A percentile compares a stretch with the other conserved stretches of the same genome.
phyloP scores from a whole-genome alignment of 345 rosid genomes.

The Erucastrum elatum region DNA sequence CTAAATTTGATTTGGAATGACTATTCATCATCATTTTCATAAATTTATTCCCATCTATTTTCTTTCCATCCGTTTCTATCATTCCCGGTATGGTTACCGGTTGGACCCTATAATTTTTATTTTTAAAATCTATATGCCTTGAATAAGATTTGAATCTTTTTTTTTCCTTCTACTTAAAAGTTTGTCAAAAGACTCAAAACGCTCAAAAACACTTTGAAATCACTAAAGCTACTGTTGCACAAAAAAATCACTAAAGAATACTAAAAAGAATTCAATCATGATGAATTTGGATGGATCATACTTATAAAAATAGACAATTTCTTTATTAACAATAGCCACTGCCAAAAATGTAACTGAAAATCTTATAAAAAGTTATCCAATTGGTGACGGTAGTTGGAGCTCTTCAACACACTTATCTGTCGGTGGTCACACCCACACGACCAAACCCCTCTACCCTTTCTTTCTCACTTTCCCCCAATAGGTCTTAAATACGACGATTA shows the following conservation, averaged over 20 bases:
- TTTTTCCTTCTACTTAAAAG: background rate
- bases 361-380: background rate
- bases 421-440: conserved; percentile 39
- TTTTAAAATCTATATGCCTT: background rate
- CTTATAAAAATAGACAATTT: background rate
- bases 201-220: background rate
- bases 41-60: too few relatives aligned
- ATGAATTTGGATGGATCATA: background rate
- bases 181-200: background rate
- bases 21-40: too few relatives aligned
- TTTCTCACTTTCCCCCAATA: background rate
- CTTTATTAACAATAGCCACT: background rate
- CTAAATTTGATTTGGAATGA: too few relatives aligned
- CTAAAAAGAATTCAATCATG: background rate
- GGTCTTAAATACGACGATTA: background rate
- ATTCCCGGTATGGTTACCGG: too few relatives aligned
- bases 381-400: conserved; percentile 26
- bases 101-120: too few relatives aligned
- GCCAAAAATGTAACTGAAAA: background rate
- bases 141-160: background rate
- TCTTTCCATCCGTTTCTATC: too few relatives aligned
- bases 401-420: conserved; percentile 25
- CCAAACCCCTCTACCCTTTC: background rate
- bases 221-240: background rate
- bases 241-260: background rate